Conservation (phyloP, 2,329 filamentous ascomycete genomes). For the Aspergillus luchuensis region DNA sequence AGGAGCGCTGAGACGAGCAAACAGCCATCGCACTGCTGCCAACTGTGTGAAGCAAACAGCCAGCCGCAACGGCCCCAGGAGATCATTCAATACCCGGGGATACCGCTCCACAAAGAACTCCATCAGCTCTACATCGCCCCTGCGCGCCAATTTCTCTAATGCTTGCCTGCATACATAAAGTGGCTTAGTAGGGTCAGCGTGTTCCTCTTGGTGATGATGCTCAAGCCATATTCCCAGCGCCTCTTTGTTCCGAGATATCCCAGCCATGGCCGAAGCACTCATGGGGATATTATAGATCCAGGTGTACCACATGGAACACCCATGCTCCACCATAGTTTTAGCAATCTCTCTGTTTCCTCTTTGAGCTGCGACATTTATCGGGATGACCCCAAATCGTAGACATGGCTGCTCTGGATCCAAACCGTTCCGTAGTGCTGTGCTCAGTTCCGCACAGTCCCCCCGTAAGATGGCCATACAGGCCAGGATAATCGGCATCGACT, state of each 20-base stretch:
- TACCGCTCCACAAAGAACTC: not conserved
- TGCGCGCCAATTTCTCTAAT: not conserved
- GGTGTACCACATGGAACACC: not conserved
- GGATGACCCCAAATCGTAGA: not conserved
- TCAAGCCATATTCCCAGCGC: constrained; percentile 3
- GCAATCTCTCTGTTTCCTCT: not conserved
- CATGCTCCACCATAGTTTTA: not conserved
- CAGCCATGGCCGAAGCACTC: not conserved
- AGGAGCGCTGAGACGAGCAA: not conserved
- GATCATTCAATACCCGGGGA: not conserved
- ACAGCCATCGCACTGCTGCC: not conserved
- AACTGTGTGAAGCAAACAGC: not conserved
- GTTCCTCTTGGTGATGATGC: not conserved
- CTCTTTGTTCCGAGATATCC: not conserved
- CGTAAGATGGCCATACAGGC: constrained; percentile 1
- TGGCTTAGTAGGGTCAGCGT: not conserved
- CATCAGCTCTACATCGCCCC: not conserved
- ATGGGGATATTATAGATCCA: not conserved
- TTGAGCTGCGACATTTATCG: not conserved
- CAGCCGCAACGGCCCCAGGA: not conserved
- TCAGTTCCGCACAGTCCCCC: not conserved
- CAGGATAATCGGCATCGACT: not conserved
- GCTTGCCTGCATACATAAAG: not conserved
- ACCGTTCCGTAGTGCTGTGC: not conserved
- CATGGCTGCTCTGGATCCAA: not conserved